Percentiles rank a stretch among this genome's conserved stretches.
phyloP scores from a whole-genome alignment of 106 monocot genomes.

The Chionographis japonica region DNA sequence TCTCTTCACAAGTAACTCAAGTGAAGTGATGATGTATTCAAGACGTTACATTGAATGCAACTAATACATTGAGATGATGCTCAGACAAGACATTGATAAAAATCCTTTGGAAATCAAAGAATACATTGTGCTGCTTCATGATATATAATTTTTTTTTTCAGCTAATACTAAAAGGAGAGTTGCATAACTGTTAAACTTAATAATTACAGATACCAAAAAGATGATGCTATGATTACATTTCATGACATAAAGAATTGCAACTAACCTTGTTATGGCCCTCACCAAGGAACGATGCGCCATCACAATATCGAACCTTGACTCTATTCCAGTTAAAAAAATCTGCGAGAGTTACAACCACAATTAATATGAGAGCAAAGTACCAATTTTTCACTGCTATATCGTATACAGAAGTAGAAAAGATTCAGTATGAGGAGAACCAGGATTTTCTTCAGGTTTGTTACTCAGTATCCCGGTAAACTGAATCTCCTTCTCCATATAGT shows the following conservation, averaged over 20 bases:
- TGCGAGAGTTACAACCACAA: slow-evolving; percentile 4
- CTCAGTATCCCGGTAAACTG: slow-evolving; percentile 60
- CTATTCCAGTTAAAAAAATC: slow-evolving; percentile 66
- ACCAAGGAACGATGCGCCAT: slow-evolving; percentile 57
- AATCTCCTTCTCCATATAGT: slow-evolving; percentile 45
- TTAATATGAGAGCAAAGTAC: neutral
- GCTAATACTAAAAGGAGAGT: no score
- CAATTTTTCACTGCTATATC: neutral
- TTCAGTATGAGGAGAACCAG: slow-evolving; percentile 19
- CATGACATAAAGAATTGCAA: neutral
- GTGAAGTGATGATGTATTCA: no score
- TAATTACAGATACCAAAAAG: neutral
- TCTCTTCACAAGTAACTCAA: no score
- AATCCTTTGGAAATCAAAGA: no score
- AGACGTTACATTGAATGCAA: no score
- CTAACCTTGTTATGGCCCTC: slow-evolving; percentile 34
- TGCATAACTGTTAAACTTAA: neutral
- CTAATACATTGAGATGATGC: no score
- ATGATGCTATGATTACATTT: neutral
- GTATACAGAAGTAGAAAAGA: neutral
- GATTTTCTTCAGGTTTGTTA: slow-evolving; percentile 53
- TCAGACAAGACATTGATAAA: no score
- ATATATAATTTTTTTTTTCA: no score
- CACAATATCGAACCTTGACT: slow-evolving; percentile 61
- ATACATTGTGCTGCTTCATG: no score